Conservation (phyloP, 495 filamentous ascomycete genomes). For the Thermochaetoides thermophila region DNA sequence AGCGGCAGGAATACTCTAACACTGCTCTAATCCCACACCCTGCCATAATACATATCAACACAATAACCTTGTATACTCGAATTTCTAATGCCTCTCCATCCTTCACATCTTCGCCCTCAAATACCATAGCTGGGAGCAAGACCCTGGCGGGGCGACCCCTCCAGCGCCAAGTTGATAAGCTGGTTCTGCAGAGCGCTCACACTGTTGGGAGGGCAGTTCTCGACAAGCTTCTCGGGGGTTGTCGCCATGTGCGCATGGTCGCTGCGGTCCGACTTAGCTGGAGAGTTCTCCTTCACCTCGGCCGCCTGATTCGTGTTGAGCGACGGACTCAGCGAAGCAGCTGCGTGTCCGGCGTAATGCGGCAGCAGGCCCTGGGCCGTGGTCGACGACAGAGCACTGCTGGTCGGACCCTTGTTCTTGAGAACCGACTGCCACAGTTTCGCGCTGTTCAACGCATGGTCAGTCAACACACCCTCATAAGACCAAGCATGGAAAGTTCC, state of each 20-base stretch:
- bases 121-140: conserved; percentile 5
- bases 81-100: too few species aligned
- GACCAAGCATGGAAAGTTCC: neutral
- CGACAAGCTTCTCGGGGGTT: conserved; percentile 21
- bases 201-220: conserved; percentile 25
- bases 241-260: conserved; percentile 8
- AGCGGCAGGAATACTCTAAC: conserved; percentile 5
- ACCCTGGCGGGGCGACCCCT: conserved; percentile 6
- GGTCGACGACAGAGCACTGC: conserved; percentile 29
- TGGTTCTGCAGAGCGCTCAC: conserved; percentile 16
- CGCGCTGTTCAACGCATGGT: conserved; percentile 7
- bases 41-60: conserved; percentile 2
- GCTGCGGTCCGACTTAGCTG: conserved; percentile 12
- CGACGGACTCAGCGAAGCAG: conserved; percentile 28
- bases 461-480: conserved; percentile 1
- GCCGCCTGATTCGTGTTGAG: conserved; percentile 16
- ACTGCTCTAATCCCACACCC: neutral
- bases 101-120: too few species aligned
- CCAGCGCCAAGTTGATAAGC: conserved; percentile 14
- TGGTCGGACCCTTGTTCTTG: conserved; percentile 29
- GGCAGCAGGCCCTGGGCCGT: conserved; percentile 33
- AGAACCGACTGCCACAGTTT: conserved; percentile 29
- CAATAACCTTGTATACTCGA: too few species aligned
- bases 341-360: conserved; percentile 28
- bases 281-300: conserved; percentile 9